These are phyloP conservation scores for Anthracocystis panici-leucophaei DNA, from an alignment of 1,284 basidiomycete genomes.

Conservation along the genomic window DNA sequence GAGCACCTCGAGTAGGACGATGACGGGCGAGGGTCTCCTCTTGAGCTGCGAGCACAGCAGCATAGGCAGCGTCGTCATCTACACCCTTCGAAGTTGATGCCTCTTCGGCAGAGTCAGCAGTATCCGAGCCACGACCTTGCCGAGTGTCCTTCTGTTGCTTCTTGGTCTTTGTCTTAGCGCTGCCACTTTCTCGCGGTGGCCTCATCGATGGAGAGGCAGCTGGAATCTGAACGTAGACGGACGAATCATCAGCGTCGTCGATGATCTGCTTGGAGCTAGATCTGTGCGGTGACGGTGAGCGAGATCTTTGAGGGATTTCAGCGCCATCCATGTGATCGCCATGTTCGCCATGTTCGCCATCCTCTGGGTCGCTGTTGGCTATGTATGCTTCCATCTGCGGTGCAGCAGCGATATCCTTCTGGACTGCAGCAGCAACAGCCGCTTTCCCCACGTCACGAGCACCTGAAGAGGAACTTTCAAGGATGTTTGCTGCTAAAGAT, in stretches of 20 bases:
- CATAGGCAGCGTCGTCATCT: constrained; percentile 40
- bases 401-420: too few relatives aligned
- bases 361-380: constrained; percentile 30
- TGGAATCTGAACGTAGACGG: constrained; percentile 34
- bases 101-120: constrained; percentile 5
- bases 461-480: constrained; percentile 2
- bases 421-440: background rate
- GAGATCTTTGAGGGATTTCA: background rate
- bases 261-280: background rate
- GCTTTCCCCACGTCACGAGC: background rate
- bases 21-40: constrained; percentile 35
- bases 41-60: constrained; percentile 35
- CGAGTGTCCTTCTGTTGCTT: constrained; percentile 12
- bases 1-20: constrained; percentile 23
- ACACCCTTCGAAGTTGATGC: background rate
- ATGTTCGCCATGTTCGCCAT: constrained; percentile 9
- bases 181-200: constrained; percentile 7
- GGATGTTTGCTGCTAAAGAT: constrained; percentile 14
- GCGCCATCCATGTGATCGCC: background rate
- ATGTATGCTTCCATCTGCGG: constrained; percentile 9
- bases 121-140: constrained; percentile 20
- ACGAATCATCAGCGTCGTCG: background rate
- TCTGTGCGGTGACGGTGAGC: constrained; percentile 4
- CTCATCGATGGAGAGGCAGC: constrained; percentile 9
- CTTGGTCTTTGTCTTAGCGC: constrained; percentile 16